phyloP scores from a whole-genome alignment of 73 alveolate genomes.

The Blepharisma japonicum region DNA sequence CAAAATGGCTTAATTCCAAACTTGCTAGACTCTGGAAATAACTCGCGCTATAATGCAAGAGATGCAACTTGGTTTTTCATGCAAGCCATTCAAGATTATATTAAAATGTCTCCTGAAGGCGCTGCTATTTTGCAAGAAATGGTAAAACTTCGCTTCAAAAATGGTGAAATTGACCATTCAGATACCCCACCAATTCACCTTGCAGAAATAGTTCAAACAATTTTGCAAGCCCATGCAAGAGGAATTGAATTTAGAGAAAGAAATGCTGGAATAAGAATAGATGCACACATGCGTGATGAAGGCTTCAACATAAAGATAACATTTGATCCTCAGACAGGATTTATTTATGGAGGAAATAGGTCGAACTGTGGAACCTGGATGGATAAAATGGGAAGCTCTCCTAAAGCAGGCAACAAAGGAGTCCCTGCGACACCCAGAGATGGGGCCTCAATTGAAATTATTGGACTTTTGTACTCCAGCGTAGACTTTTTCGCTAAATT shows the following conservation, averaged over 20 bases:
- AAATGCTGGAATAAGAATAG: constrained; percentile 95
- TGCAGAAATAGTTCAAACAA: constrained; percentile 39
- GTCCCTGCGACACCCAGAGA: constrained; percentile 96
- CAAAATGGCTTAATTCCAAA: constrained; percentile 98
- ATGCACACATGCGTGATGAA: constrained; percentile 85
- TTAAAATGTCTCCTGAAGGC: constrained; percentile 24
- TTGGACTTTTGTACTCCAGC: constrained; percentile 78
- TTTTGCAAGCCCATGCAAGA: constrained; percentile 49
- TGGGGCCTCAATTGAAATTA: constrained; percentile 97
- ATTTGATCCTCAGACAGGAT: constrained; percentile 87
- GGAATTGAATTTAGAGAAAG: constrained; percentile 94
- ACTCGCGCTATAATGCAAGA: constrained; percentile 93
- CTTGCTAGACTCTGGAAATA: constrained; percentile 73
- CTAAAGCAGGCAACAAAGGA: constrained; percentile 89
- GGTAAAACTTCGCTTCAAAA: background rate
- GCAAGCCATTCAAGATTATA: background rate
- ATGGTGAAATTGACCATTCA: background rate
- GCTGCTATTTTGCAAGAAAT: background rate
- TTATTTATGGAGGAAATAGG: constrained; percentile 93
- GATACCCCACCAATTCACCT: background rate
- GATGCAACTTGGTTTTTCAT: constrained; percentile 94
- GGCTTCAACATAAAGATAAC: constrained; percentile 90
- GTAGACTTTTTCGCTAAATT: constrained; percentile 58
- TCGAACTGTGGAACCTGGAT: constrained; percentile 98
- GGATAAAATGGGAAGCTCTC: constrained; percentile 98